Percentiles rank a stretch among this genome's conserved stretches.
These are phyloP conservation scores for Penicillium paradoxum DNA, from an alignment of 495 filamentous ascomycete species.

Conservation along the genomic window DNA sequence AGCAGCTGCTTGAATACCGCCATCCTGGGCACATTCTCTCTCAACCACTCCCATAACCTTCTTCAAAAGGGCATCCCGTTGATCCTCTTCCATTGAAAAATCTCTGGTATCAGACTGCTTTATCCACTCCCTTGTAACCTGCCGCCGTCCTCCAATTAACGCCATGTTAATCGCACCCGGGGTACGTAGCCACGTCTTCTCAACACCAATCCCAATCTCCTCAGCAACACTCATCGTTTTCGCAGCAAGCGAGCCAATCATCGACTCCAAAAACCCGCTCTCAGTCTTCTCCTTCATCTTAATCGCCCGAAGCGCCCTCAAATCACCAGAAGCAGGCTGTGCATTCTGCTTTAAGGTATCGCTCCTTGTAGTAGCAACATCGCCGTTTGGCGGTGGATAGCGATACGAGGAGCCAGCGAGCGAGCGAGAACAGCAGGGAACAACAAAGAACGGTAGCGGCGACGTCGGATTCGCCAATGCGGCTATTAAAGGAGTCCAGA, in stretches of 20 bases:
- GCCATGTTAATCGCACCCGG: conserved; percentile 85
- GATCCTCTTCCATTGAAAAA: not conserved
- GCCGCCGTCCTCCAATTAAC: conserved; percentile 57
- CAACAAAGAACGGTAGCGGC: conserved; percentile 70
- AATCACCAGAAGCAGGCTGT: conserved; percentile 35
- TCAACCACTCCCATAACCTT: conserved; percentile 30
- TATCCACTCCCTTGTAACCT: conserved; percentile 15
- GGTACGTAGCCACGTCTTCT: conserved; percentile 77
- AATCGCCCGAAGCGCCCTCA: conserved; percentile 37
- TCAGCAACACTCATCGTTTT: conserved; percentile 63
- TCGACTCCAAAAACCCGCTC: conserved; percentile 41
- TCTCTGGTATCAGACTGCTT: not conserved
- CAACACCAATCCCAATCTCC: conserved; percentile 68
- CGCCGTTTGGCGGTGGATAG: conserved; percentile 50
- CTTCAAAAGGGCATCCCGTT: conserved; percentile 3
- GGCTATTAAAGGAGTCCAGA: conserved; percentile 91
- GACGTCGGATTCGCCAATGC: conserved; percentile 54
- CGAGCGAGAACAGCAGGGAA: conserved; percentile 91
- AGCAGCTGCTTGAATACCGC: conserved; percentile 32
- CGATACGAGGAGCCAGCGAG: conserved; percentile 70
- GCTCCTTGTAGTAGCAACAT: not conserved
- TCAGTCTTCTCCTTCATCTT: conserved; percentile 34
- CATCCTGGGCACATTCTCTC: conserved; percentile 39
- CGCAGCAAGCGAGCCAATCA: conserved; percentile 68
- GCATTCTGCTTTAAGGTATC: conserved; percentile 17